A percentile compares a stretch with the other conserved stretches of the same genome.
Evolutionary conservation across 106 monocot species (phyloP).

Genomic region (Narthecium ossifragum): DNA sequence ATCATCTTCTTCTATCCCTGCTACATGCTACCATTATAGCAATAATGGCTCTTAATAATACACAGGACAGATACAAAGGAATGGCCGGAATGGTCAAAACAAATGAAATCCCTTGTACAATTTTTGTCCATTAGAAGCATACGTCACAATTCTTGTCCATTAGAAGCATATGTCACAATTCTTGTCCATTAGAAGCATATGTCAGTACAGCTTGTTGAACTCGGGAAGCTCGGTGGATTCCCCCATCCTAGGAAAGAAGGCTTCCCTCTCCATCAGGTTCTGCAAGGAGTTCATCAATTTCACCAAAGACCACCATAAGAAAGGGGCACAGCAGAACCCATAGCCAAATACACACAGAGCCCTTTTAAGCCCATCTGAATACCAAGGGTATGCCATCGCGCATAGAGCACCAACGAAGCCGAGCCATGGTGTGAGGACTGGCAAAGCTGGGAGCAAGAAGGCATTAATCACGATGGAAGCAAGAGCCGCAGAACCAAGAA

Average conservation of each 20-base stretch:
- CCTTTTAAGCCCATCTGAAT: slow-evolving; percentile 62
- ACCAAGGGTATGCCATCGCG: slow-evolving; percentile 85
- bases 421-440: slow-evolving; percentile 54
- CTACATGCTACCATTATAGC: slow-evolving; percentile 2
- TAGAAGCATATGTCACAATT: too few relatives aligned
- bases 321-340: slow-evolving; percentile 48
- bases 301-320: slow-evolving; percentile 46
- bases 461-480: slow-evolving; percentile 41
- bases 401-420: slow-evolving; percentile 42
- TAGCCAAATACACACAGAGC: slow-evolving; percentile 55
- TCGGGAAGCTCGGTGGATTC: slow-evolving; percentile 46
- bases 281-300: slow-evolving; percentile 55
- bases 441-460: slow-evolving; percentile 52
- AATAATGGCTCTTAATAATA: slow-evolving; percentile 16
- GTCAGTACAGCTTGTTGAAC: slow-evolving; percentile 66
- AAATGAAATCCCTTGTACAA: neutral
- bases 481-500: slow-evolving; percentile 53
- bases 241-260: slow-evolving; percentile 60
- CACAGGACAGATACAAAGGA: neutral
- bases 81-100: slow-evolving; percentile 10
- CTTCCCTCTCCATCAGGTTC: slow-evolving; percentile 48
- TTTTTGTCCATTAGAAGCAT: too few relatives aligned
- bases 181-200: too few relatives aligned
- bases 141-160: too few relatives aligned
- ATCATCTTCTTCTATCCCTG: neutral